These are phyloP conservation scores for Parasitella parasitica DNA, from an alignment of 371 early-diverging fungal genomes.

Conservation along the genomic window DNA sequence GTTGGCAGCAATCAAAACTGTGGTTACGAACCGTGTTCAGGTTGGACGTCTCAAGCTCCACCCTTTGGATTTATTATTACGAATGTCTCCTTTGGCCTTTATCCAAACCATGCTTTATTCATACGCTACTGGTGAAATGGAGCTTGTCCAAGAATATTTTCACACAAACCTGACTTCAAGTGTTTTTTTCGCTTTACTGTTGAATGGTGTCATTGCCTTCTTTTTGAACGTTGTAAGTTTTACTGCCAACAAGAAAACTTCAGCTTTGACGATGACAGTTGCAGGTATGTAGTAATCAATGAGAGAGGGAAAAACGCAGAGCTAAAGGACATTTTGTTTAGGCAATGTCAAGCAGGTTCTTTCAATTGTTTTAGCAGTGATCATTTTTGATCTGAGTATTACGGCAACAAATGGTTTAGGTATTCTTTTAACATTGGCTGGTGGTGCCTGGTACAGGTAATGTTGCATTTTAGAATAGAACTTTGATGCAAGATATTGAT, in stretches of 20 bases:
- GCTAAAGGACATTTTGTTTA: conserved; percentile 8
- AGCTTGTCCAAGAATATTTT: conserved; percentile 49
- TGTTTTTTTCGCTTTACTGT: conserved; percentile 56
- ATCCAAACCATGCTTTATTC: conserved; percentile 72
- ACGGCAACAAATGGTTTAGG: conserved; percentile 70
- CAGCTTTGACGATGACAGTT: conserved; percentile 86
- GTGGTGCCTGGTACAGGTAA: conserved; percentile 70
- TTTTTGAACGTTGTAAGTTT: conserved; percentile 81
- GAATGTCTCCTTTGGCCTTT: conserved; percentile 81
- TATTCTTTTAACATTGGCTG: conserved; percentile 74
- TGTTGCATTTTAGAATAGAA: neutral
- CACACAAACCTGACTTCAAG: conserved; percentile 42
- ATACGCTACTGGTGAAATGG: conserved; percentile 71
- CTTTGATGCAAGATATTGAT: neutral
- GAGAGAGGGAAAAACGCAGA: neutral
- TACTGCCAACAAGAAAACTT: conserved; percentile 82
- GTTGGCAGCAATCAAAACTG: conserved; percentile 81
- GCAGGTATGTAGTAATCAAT: conserved; percentile 53
- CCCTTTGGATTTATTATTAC: conserved; percentile 79
- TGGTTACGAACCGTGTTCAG: conserved; percentile 82
- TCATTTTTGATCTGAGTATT: conserved; percentile 72
- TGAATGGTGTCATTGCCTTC: conserved; percentile 86
- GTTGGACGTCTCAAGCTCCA: conserved; percentile 79
- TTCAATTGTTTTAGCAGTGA: conserved; percentile 75
- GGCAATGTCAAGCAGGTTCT: conserved; percentile 89